Base-by-base conservation (phyloP, 352 stramenopile species). In the Globisporangium mamillatum region DNA sequence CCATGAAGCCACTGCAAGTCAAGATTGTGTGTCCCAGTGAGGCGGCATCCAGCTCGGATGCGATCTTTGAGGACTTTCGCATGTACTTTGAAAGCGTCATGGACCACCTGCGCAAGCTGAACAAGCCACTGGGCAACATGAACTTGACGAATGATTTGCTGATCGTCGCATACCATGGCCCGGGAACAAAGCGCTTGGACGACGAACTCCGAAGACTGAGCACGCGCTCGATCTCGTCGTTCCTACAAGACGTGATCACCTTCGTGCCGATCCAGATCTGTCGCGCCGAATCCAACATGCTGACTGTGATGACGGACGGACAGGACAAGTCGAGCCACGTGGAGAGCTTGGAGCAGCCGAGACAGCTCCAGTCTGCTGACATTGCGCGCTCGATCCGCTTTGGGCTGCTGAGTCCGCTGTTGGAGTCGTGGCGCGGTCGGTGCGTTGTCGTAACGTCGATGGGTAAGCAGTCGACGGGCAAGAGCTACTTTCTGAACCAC, bases 401-500 rank as follows among this genome's bases (percentile, higher is more conserved):
- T n/a, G 67, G 67, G 1, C 16, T 72, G n/a, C 36, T 72, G 34
- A 68, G 57, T 57, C 67, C 67, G 7, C 60, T 72, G 22, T 22
- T 72, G 18, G 67, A 64, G 53, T 68, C 67, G 3, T 72, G 67
- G 67, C 44, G 41, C 25, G 67, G 60, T 20, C 60, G 60, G 34
- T 72, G 67, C 60, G 34, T 72, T 60, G 60, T 68, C 10, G 22
- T 72, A 16, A 72, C 67, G 20, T 72, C 67, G 9, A 65, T 72
- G 67, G 67, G 60, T 1, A 71, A 71, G 34, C 85, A 93, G 53
- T 93, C 85, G 1, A 93, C 85, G 2, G 85, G 85, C 3, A 92
- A 93, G 48, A 91, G 82, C 58, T 94, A 92, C 53, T 92, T 90
- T 27, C 59, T 94, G 1, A 93, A 93, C 27, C 85, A 92, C 54